phyloP scores from a whole-genome alignment of 768 basidiomycete species.

The Leccinum rimulosum region DNA sequence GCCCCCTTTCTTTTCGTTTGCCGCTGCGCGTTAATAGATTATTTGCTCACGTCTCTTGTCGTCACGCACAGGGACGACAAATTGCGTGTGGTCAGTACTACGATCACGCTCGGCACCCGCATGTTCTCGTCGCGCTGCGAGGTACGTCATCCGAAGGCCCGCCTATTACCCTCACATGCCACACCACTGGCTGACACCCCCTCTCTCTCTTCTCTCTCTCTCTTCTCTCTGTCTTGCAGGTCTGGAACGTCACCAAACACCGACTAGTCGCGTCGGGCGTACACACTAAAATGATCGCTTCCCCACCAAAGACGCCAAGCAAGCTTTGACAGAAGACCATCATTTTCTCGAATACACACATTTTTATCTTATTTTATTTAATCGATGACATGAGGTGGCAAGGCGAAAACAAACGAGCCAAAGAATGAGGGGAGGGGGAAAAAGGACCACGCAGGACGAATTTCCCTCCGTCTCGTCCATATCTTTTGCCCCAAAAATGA shows the following conservation, averaged over 20 bases:
- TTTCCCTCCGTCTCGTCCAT: no score
- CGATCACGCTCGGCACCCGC: conserved; percentile 47
- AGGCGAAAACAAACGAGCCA: no score
- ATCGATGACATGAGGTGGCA: background rate
- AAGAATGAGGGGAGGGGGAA: no score
- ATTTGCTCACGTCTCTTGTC: background rate
- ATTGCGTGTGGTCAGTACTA: conserved; percentile 51
- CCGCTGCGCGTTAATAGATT: background rate
- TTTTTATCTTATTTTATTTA: background rate
- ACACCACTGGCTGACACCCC: background rate
- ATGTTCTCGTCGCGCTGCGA: conserved; percentile 49
- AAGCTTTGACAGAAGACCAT: conserved; percentile 17
- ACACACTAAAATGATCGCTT: conserved; percentile 55
- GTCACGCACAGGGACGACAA: conserved; percentile 41
- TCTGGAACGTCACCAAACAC: conserved; percentile 54
- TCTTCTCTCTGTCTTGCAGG: conserved; percentile 32
- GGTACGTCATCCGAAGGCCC: conserved; percentile 27
- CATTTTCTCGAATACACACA: background rate
- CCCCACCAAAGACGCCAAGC: conserved; percentile 16
- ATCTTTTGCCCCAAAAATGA: no score
- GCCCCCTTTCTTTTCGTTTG: background rate
- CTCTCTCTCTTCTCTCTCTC: background rate
- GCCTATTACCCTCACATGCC: background rate
- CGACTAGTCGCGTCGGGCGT: conserved; percentile 54
- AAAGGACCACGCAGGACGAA: no score